A percentile compares a stretch with the other conserved stretches of the same genome.
phyloP scores from a whole-genome alignment of 192 early-diverging fungal species.

The Coemansia sp. region DNA sequence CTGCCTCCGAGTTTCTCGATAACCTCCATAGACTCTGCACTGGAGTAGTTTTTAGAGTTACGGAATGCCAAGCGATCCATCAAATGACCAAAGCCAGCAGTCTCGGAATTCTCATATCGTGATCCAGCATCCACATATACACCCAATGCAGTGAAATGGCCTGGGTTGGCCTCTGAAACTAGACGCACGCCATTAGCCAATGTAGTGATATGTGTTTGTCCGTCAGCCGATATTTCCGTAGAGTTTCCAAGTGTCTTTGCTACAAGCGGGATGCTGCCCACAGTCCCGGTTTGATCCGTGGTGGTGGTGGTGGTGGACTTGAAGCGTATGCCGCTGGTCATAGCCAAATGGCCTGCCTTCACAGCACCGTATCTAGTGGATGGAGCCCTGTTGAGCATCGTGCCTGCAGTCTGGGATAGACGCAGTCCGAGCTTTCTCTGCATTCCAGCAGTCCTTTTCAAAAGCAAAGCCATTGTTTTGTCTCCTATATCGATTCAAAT shows the following conservation, averaged over 20 bases:
- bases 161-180: conserved; percentile 72
- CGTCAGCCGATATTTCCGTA: conserved; percentile 27
- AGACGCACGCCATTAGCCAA: conserved; percentile 89
- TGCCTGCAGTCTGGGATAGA: too few species aligned
- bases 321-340: background rate
- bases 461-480: too few species aligned
- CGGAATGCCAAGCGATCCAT: conserved; percentile 94
- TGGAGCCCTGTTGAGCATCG: too few species aligned
- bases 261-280: conserved; percentile 8
- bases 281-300: background rate
- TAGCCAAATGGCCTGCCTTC: too few species aligned
- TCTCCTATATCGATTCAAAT: too few species aligned
- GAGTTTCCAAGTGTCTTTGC: background rate
- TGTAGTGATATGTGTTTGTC: conserved; percentile 61
- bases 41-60: conserved; percentile 66
- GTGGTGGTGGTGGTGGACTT: conserved; percentile 18
- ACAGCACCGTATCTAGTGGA: too few species aligned
- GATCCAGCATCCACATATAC: conserved; percentile 90
- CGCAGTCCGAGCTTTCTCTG: too few species aligned
- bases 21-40: conserved; percentile 66
- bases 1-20: conserved; percentile 89
- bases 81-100: conserved; percentile 76
- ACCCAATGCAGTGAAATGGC: conserved; percentile 88
- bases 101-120: conserved; percentile 70
- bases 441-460: too few species aligned